These are phyloP conservation scores for Stephanocyclus meneghinianus DNA, from an alignment of 352 stramenopile species.

Conservation along the genomic window DNA sequence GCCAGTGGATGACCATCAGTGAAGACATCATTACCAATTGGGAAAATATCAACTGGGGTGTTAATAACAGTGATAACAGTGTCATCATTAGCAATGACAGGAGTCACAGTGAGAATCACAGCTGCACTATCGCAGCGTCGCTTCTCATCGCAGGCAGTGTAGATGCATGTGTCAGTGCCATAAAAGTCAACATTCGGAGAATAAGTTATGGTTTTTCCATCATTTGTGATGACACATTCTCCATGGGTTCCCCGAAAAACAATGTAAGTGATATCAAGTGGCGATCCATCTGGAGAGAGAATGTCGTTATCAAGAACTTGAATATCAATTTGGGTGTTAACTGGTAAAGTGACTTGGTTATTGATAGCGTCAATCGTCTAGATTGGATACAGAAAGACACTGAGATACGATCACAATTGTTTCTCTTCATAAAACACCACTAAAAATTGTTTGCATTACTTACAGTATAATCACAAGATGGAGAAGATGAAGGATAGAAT, in stretches of 20 bases:
- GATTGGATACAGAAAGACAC: no score
- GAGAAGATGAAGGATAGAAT: no score
- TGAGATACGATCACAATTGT: no score
- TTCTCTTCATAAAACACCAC: no score
- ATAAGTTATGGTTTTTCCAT: conserved; percentile 24
- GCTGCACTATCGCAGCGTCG: conserved; percentile 24
- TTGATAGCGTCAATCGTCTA: conserved; percentile 20
- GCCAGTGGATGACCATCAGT: conserved; percentile 10
- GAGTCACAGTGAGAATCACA: conserved; percentile 9
- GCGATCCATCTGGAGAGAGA: neutral
- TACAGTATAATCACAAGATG: no score
- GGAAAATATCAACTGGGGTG: conserved; percentile 22
- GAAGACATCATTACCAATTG: conserved; percentile 22
- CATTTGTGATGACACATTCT: conserved; percentile 8
- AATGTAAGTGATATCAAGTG: conserved; percentile 12
- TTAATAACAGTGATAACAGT: conserved; percentile 18
- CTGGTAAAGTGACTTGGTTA: conserved; percentile 12
- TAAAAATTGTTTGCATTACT: no score
- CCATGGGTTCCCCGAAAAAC: conserved; percentile 14
- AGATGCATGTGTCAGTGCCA: conserved; percentile 31
- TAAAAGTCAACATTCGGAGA: conserved; percentile 14
- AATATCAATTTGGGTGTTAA: conserved; percentile 16
- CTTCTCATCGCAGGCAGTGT: conserved; percentile 29
- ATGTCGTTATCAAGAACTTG: conserved; percentile 27
- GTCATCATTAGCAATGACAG: conserved; percentile 27